Evolutionary conservation across 768 basidiomycete species (phyloP), one percentile per base, ranked within the genome.

Genomic region (Cyclocybe aegerita): DNA sequence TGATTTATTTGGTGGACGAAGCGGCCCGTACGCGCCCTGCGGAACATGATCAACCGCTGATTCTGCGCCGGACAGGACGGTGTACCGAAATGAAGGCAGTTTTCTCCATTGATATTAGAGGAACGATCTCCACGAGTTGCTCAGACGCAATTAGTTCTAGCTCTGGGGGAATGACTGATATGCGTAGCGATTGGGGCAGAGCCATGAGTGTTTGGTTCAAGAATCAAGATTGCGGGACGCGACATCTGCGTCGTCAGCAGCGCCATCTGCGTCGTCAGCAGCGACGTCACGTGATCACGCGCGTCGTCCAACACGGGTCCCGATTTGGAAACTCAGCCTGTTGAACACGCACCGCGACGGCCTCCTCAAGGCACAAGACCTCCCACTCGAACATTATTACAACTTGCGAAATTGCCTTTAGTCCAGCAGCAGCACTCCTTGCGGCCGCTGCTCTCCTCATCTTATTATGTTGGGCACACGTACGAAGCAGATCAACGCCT

Each of bases 11-110:
- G 96, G 96, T 1, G 97, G 95, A 5, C 86, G 77, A 46, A 99
- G 81, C 14, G 97, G 96, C 2, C 97, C 97, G 60, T 93, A 97
- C 46, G 87, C 86, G 46, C 93, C 94, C 93, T 97, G 66, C 39
- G 53, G 48, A 46, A 55, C 57, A 56, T 54, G 48, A 62, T 57
- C 41, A 62, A 59, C 58, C 53, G 38, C 46, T 46, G 35, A 52
- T 52, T 54, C 46, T 53, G 35, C 41, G 45, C 44, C 41, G 17
- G 15, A 46, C 41, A 34, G 53, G 38, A 39, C 50, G 50, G 54
- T 60, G 58, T 77, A 90, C 94, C 67, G 93, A 92, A 54, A 98
- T 90, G 63, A 98, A 88, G 30, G 93, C 86, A 17, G 93, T 93
- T 56, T 79, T 82, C 61, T 93, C 91, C 91, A 96, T 95, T 6